phyloP scores from a whole-genome alignment of 1,139 yeast genomes.

The Starmera stellimalicola region DNA sequence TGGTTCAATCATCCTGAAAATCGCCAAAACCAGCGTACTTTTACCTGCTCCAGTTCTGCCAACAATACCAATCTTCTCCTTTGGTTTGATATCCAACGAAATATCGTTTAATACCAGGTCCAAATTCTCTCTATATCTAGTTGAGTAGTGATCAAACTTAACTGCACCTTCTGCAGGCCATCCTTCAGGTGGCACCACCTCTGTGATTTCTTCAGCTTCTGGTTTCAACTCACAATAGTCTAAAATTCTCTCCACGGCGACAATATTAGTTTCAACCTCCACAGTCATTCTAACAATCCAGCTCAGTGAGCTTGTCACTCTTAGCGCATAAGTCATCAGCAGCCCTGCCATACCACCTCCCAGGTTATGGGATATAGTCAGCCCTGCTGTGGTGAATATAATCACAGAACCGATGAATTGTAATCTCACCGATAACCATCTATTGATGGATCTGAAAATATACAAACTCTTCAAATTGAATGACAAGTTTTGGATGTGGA shows the following conservation, averaged over 20 bases:
- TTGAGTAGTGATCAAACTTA: slow-evolving; percentile 47
- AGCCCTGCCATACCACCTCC: slow-evolving; percentile 68
- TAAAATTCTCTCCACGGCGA: slow-evolving; percentile 66
- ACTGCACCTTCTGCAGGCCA: slow-evolving; percentile 63
- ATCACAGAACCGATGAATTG: slow-evolving; percentile 62
- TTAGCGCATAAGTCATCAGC: slow-evolving; percentile 61
- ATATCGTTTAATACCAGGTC: slow-evolving; percentile 51
- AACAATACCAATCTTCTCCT: slow-evolving; percentile 70
- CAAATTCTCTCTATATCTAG: slow-evolving; percentile 51
- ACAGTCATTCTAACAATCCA: slow-evolving; percentile 60
- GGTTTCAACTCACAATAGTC: slow-evolving; percentile 59
- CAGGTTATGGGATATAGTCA: slow-evolving; percentile 44
- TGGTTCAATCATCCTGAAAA: slow-evolving; percentile 69
- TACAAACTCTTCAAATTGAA: slow-evolving; percentile 52
- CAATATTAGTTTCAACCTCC: slow-evolving; percentile 66
- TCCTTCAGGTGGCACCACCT: slow-evolving; percentile 28
- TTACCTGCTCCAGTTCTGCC: slow-evolving; percentile 89
- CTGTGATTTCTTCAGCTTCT: slow-evolving; percentile 40
- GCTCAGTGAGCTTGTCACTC: slow-evolving; percentile 50
- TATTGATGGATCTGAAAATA: slow-evolving; percentile 45
- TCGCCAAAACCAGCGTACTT: slow-evolving; percentile 58
- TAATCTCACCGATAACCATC: slow-evolving; percentile 68
- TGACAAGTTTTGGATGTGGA: slow-evolving; percentile 52
- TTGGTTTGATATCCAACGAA: slow-evolving; percentile 40
- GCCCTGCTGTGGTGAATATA: slow-evolving; percentile 47